Percentiles rank a stretch among this genome's conserved stretches.
Evolutionary conservation across 208 protist genomes (phyloP).

Genomic region (Trypanosoma melophagium): DNA sequence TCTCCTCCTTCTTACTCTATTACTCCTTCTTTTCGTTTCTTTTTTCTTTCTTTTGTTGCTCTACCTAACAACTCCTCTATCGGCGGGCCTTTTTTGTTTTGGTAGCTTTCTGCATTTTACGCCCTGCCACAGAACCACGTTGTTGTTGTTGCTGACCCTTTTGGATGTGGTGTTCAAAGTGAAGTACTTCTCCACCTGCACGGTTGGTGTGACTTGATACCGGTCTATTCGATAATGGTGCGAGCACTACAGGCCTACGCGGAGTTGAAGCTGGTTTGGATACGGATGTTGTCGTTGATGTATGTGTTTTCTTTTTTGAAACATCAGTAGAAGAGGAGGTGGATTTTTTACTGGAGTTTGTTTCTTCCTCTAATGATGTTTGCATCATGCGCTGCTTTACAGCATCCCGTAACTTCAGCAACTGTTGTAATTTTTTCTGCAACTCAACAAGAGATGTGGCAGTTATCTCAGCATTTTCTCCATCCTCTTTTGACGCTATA

Average conservation of each 20-base stretch:
- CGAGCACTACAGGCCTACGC: slow-evolving; percentile 4
- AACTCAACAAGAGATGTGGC: slow-evolving; percentile 72
- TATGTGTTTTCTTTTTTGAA: background rate
- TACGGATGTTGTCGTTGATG: background rate
- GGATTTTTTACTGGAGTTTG: slow-evolving; percentile 6
- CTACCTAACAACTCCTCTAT: background rate
- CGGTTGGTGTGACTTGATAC: slow-evolving; percentile 7
- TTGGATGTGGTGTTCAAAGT: slow-evolving; percentile 2
- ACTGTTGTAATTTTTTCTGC: slow-evolving; percentile 73
- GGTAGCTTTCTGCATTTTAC: slow-evolving; percentile 12
- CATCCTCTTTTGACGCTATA: slow-evolving; percentile 49
- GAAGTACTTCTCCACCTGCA: slow-evolving; percentile 21
- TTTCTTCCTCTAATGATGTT: slow-evolving; percentile 7
- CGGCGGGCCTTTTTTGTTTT: slow-evolving; percentile 19
- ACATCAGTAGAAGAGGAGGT: background rate
- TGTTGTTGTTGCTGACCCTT: slow-evolving; percentile 3
- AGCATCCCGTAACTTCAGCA: slow-evolving; percentile 79
- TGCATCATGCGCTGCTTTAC: slow-evolving; percentile 55
- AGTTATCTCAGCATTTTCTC: slow-evolving; percentile 67
- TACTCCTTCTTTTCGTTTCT: background rate
- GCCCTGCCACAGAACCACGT: background rate
- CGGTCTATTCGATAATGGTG: slow-evolving; percentile 8
- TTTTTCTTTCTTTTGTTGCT: background rate
- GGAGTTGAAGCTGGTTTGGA: background rate
- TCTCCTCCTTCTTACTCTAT: background rate